A percentile compares a stretch with the other conserved stretches of the same genome.
phyloP scores from a whole-genome alignment of 805 yeast species.

The Kodamaea restingae region DNA sequence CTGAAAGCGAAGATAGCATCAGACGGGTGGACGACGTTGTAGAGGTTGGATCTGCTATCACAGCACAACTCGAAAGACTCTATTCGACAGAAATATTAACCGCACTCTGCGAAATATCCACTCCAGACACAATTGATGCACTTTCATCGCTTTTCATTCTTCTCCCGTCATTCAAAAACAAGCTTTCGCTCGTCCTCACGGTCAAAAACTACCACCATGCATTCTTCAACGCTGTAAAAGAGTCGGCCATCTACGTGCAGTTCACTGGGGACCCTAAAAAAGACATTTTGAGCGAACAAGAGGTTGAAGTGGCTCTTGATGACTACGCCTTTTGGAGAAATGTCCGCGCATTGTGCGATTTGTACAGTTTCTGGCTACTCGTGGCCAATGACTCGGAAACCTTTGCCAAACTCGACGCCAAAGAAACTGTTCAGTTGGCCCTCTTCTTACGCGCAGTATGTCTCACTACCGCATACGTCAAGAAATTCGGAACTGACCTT shows the following conservation, averaged over 20 bases:
- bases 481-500: neutral
- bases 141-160: conserved; percentile 29
- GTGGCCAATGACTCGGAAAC: conserved; percentile 65
- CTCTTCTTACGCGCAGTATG: conserved; percentile 48
- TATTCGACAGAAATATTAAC: neutral
- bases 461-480: conserved; percentile 44
- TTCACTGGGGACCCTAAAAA: conserved; percentile 8
- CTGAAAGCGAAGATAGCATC: neutral
- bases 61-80: neutral
- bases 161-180: conserved; percentile 34
- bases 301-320: neutral
- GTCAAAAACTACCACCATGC: conserved; percentile 33
- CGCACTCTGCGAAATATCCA: neutral
- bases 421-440: conserved; percentile 39
- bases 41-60: neutral
- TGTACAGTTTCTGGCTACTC: conserved; percentile 62
- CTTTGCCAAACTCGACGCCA: conserved; percentile 37
- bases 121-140: neutral
- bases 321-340: conserved; percentile 27
- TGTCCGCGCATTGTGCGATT: conserved; percentile 52
- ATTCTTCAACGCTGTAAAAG: conserved; percentile 24
- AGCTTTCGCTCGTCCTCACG: conserved; percentile 38
- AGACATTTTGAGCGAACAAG: conserved; percentile 2
- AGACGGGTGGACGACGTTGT: neutral
- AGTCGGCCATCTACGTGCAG: conserved; percentile 14